Evolutionary conservation across 495 filamentous ascomycete species (phyloP).

Genomic region (Jackrogersella multiformis): DNA sequence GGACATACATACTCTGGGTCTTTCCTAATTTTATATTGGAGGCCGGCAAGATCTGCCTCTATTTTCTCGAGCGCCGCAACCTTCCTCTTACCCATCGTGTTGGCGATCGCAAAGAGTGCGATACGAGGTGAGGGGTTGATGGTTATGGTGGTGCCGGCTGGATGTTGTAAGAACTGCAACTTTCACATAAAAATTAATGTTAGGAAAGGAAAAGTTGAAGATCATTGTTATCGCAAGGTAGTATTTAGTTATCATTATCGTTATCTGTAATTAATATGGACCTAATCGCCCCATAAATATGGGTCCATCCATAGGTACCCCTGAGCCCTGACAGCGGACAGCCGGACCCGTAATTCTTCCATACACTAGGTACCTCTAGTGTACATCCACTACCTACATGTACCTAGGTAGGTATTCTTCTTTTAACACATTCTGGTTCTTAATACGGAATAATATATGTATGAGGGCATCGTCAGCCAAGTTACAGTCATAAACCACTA

Average conservation of each 20-base stretch:
- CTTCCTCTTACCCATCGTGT: slow-evolving; percentile 80
- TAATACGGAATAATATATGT: no score
- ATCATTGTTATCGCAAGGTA: slow-evolving; percentile 29
- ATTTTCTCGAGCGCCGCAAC: slow-evolving; percentile 92
- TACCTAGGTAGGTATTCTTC: no score
- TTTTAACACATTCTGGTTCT: no score
- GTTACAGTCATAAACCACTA: not conserved
- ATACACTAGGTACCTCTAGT: no score
- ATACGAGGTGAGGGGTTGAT: slow-evolving; percentile 34
- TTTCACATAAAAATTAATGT: slow-evolving; percentile 1
- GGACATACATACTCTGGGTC: slow-evolving; percentile 38
- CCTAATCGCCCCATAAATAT: no score
- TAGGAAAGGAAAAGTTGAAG: slow-evolving; percentile 14
- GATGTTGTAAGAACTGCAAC: not conserved
- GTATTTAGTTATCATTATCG: slow-evolving; percentile 37
- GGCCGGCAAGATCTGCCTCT: slow-evolving; percentile 75
- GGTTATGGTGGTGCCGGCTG: not conserved
- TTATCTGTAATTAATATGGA: slow-evolving; percentile 37
- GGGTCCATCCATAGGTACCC: not conserved
- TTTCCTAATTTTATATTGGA: slow-evolving; percentile 41
- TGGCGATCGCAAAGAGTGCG: not conserved
- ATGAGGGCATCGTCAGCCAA: no score
- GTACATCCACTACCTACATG: no score
- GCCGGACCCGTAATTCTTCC: no score
- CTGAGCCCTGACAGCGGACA: no score